Evolutionary conservation across 176 grass and related monocot genomes (phyloP).

Genomic region (Rhynchospora tenuis): DNA sequence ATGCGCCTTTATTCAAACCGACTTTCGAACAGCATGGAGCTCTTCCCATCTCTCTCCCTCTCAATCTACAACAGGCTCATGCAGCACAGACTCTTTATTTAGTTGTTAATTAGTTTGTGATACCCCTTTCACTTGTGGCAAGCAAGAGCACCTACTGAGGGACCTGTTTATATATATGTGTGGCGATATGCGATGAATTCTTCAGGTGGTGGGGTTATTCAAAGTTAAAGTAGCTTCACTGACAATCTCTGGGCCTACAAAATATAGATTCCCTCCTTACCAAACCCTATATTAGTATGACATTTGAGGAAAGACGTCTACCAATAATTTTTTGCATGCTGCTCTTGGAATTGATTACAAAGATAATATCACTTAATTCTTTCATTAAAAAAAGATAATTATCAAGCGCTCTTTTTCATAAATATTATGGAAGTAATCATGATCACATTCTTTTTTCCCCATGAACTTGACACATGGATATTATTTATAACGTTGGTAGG

Average conservation of each 20-base stretch:
- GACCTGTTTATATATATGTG: slow-evolving; percentile 23
- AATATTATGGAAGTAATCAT: not conserved
- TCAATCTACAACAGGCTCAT: slow-evolving; percentile 5
- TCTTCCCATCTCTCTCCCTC: slow-evolving; percentile 17
- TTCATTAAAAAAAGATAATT: not conserved
- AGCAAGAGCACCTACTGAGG: not conserved
- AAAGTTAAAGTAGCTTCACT: slow-evolving; percentile 1
- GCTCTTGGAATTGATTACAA: not conserved
- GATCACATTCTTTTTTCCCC: not conserved
- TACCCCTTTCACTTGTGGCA: not conserved
- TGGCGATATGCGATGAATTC: slow-evolving; percentile 9
- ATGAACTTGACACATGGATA: not conserved
- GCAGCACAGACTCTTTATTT: not conserved
- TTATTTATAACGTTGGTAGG: not conserved
- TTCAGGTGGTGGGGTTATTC: not conserved
- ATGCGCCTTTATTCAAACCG: slow-evolving; percentile 35
- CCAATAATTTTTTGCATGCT: not conserved
- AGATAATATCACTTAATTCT: too few relatives aligned
- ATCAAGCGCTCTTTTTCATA: not conserved
- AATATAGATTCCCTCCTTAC: slow-evolving; percentile 23
- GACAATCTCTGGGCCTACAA: slow-evolving; percentile 8
- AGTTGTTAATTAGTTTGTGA: not conserved
- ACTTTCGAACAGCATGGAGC: slow-evolving; percentile 33
- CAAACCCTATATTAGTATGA: slow-evolving; percentile 13
- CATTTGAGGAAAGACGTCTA: slow-evolving; percentile 1